phyloP scores from a whole-genome alignment of 176 grass and related monocot species.

The Pontederia crassipes region DNA sequence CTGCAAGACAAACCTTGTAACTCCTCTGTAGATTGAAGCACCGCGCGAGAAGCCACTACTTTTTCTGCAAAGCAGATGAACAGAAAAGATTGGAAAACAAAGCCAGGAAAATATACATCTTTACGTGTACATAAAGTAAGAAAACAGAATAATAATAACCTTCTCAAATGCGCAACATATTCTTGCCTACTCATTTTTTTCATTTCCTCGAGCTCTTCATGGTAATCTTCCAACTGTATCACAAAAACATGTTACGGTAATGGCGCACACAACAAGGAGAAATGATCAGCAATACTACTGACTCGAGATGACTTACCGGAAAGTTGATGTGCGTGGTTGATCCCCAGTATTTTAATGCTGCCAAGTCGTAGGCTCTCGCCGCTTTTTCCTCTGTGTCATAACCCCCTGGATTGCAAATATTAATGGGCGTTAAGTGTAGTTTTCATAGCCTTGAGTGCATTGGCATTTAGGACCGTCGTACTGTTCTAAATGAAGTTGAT shows the following conservation, averaged over 20 bases:
- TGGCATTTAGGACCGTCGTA: too few species aligned
- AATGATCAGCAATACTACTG: not conserved
- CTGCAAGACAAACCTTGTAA: slow-evolving; percentile 31
- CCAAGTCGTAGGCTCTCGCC: slow-evolving; percentile 63
- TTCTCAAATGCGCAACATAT: slow-evolving; percentile 64
- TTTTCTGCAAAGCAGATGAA: slow-evolving; percentile 28
- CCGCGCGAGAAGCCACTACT: slow-evolving; percentile 68
- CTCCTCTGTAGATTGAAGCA: slow-evolving; percentile 60
- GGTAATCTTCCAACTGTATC: slow-evolving; percentile 53
- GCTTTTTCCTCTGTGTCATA: slow-evolving; percentile 94
- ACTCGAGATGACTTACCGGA: slow-evolving; percentile 22
- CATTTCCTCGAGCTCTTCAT: slow-evolving; percentile 43
- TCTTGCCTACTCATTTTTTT: slow-evolving; percentile 63
- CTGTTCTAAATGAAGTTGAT: not conserved
- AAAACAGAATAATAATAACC: slow-evolving; percentile 15
- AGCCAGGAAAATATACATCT: not conserved
- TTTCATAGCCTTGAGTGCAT: too few species aligned
- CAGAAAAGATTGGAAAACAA: not conserved
- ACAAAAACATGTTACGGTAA: not conserved
- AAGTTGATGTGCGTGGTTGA: slow-evolving; percentile 54
- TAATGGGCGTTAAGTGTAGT: not conserved
- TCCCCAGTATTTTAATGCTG: slow-evolving; percentile 76
- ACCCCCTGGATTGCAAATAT: slow-evolving; percentile 36
- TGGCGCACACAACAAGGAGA: too few species aligned
- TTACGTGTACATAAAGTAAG: not conserved